Evolutionary conservation across 768 basidiomycete genomes (phyloP), one percentile per base, ranked within the genome.

Genomic region (Dioszegia hungarica): DNA sequence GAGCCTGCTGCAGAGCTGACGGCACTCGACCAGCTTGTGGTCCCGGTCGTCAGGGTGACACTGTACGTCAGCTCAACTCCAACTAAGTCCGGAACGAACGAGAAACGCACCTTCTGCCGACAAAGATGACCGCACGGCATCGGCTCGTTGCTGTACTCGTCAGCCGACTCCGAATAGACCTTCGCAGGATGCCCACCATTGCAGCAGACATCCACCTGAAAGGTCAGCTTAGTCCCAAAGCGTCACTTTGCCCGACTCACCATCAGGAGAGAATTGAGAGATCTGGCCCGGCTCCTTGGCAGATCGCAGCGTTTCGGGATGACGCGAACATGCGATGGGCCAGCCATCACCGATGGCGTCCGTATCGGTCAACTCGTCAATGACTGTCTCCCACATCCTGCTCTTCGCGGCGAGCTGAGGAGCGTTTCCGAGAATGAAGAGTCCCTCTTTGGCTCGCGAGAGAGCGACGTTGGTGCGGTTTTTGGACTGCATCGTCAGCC

Each of bases 361-460:
- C 9, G 22, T n/a, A n/a, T 47, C 36, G 14, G 5, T 15, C 17
- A 62, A 45, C 27, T 54, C 40, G 22, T 41, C 50, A 10, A 57
- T 31, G 20, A 53, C 44, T 2, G 9, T 37, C 15, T 33, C 11
- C 60, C 60, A 62, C 41, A 62, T 53, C 17, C 10, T 12, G 28
- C 50, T 52, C 34, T 44, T 22, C 5, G 49, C 25, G 2, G 60
- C 55, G 24, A 62, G 51, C 37, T 57, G 60, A 17, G 55, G 60
- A 24, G 60, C 82, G 52, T 88, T 88, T 20, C 88, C 88, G 3
- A 89, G 75, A 29, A 90, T 82, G 65, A 80, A 89, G 1, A 90
- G 76, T 5, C 88, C 88, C 56, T 89, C 82, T 46, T 82, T 81
- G 3, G 88, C 87, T 20, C 88, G 80, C n/a, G 87, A 88, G 5